These are phyloP conservation scores for carrot (Daucus carota) DNA, from an alignment of 129 eudicot genomes.

Conservation along the genomic window DNA sequence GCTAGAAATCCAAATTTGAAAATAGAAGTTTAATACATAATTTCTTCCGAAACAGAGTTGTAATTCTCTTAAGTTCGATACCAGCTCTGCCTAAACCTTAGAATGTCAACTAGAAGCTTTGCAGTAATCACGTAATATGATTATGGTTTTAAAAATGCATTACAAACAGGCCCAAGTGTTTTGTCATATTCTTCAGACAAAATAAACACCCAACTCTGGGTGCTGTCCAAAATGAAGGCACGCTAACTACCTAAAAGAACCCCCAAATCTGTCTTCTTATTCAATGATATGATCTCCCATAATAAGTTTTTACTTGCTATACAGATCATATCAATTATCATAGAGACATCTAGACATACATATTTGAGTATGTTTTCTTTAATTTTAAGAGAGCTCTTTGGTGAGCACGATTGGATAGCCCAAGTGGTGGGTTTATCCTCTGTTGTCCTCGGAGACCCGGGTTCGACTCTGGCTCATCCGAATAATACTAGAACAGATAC, in stretches of 20 bases:
- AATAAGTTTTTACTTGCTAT: neutral
- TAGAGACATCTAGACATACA: neutral
- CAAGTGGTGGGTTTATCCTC: too few species aligned
- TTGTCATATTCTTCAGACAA: conserved; percentile 21
- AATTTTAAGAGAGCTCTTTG: too few species aligned
- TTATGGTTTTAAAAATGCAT: conserved; percentile 10
- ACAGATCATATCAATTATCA: neutral
- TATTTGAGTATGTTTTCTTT: too few species aligned
- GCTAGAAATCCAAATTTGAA: too few species aligned
- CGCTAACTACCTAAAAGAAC: conserved; percentile 1
- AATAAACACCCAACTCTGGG: conserved; percentile 11
- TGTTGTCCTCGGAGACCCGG: too few species aligned
- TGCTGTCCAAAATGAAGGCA: conserved; percentile 11
- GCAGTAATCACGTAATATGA: conserved; percentile 4
- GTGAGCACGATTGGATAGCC: too few species aligned
- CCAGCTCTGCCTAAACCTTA: too few species aligned
- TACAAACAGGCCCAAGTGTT: neutral
- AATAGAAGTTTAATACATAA: too few species aligned
- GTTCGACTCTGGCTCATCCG: too few species aligned
- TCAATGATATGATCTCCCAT: neutral
- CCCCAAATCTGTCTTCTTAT: neutral
- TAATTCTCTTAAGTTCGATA: too few species aligned
- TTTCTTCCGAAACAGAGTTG: too few species aligned
- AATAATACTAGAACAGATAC: too few species aligned
- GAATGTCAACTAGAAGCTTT: neutral